Evolutionary conservation across 108 stramenopile species (phyloP), one percentile per base, ranked within the genome.

Genomic region (Pseudonitzschia delicatissima): DNA sequence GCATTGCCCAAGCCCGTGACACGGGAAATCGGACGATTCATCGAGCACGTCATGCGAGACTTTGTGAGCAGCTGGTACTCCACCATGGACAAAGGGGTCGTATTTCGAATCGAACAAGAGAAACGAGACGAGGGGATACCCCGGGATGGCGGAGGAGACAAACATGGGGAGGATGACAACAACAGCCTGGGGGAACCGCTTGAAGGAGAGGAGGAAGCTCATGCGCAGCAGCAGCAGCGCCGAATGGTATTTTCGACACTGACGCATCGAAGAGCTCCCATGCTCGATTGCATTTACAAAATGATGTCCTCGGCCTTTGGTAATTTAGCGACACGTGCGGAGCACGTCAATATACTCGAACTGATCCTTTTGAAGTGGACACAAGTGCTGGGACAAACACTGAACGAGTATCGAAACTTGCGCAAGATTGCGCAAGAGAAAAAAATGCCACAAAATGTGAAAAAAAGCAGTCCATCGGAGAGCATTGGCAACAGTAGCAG

Each of bases 31-130:
- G 86, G 83, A 31, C 74, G 72, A 13, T 77, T 88, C 42, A 81
- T 83, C 26, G 92, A 93, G 49, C 84, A 83, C 68, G 62, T 93
- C 5, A 71, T 90, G 71, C 45, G 92, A 45, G 92, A 93, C 72
- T 90, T 74, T 78, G 72, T 90, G n/a, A 64, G 76, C 15, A 61
- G 68, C 17, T 76, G 74, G 74, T 76, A 76, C 35, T 58, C 52
- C 15, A 11, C 36, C 37, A n/a, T 76, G 9, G 74, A 76, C 53
- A 20, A 26, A 29, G 74, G 74, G 31, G 51, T 67, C 26, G n/a
- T 45, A 5, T 69, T 48, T 45, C 44, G 45, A 27, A 49, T 62
- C 17, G 78, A 80, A 58, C 51, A 51, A 44, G 79, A 66, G 23
- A 64, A 80, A 25, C 63, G 69, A 36, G 42, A 71, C 29, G 52